These are phyloP conservation scores for Silybum marianum DNA, from an alignment of 129 eudicot species.

Conservation along the genomic window DNA sequence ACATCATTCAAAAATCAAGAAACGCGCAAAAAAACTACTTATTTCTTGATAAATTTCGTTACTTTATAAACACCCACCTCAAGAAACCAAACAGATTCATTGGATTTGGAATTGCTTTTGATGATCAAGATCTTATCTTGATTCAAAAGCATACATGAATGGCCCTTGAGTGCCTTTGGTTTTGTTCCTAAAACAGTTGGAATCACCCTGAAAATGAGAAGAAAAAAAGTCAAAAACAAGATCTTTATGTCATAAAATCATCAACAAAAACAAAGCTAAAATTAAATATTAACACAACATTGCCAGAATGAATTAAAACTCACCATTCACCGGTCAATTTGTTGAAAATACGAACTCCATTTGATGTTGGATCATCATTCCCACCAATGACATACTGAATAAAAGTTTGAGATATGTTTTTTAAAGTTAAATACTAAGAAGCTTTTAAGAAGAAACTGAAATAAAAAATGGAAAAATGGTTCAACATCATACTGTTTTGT, in stretches of 20 bases:
- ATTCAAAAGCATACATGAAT: constrained; percentile 58
- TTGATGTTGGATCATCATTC: constrained; percentile 44
- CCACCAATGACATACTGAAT: constrained; percentile 81
- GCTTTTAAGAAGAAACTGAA: constrained; percentile 13
- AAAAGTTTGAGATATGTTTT: constrained; percentile 13
- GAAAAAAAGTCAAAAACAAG: constrained; percentile 16
- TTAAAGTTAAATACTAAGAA: constrained; percentile 4
- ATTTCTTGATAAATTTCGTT: not conserved
- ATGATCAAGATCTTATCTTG: constrained; percentile 70
- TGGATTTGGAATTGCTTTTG: constrained; percentile 48
- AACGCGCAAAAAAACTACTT: not conserved
- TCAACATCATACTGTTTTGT: constrained; percentile 55
- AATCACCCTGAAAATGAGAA: constrained; percentile 52
- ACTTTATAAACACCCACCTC: constrained; percentile 61
- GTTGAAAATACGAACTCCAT: constrained; percentile 55
- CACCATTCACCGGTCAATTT: constrained; percentile 58
- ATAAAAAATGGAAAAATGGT: constrained; percentile 9
- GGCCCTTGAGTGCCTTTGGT: constrained; percentile 56
- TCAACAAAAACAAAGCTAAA: not conserved
- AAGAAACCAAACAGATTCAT: constrained; percentile 84
- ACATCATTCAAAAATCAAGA: not conserved
- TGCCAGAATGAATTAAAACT: constrained; percentile 20
- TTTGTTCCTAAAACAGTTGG: constrained; percentile 80
- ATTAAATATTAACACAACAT: not conserved
- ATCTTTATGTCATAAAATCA: not conserved